Conservation (phyloP, 768 basidiomycete genomes). For the Nidula microcarpa region DNA sequence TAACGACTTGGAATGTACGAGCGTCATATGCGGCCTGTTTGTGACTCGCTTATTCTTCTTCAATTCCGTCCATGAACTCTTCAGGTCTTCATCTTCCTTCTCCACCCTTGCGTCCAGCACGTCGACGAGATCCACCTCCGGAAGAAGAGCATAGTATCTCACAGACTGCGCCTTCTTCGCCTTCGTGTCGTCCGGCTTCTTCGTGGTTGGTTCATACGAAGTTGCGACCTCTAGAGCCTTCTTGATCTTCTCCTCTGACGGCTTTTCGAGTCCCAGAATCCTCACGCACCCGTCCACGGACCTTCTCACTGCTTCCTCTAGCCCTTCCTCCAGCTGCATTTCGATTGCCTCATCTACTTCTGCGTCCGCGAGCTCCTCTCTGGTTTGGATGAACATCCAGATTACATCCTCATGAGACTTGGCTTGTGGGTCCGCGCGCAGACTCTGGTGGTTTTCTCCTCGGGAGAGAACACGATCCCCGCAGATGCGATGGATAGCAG, state of each 20-base stretch:
- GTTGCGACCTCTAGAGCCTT: conserved; percentile 48
- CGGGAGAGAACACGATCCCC: conserved; percentile 69
- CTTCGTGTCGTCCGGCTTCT: conserved; percentile 16
- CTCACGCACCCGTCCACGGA: conserved; percentile 57
- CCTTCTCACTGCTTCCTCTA: conserved; percentile 51
- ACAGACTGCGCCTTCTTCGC: conserved; percentile 32
- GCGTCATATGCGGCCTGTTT: conserved; percentile 76
- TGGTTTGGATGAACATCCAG: conserved; percentile 71
- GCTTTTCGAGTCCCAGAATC: conserved; percentile 51
- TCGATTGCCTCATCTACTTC: conserved; percentile 72
- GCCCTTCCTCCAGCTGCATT: conserved; percentile 55
- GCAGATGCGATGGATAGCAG: conserved; percentile 72
- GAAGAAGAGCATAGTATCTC: conserved; percentile 78
- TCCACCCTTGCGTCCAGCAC: conserved; percentile 43
- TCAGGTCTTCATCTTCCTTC: conserved; percentile 22
- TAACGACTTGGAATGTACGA: conserved; percentile 66
- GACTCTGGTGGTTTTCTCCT: conserved; percentile 83
- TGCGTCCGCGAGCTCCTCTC: conserved; percentile 50
- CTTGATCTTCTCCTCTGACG: conserved; percentile 51
- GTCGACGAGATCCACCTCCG: conserved; percentile 61
- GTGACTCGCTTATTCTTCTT: conserved; percentile 44
- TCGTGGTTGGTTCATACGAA: conserved; percentile 25
- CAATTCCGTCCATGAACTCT: conserved; percentile 47
- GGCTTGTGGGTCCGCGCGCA: conserved; percentile 51
- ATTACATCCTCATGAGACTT: conserved; percentile 75